A percentile compares a stretch with the other conserved stretches of the same genome.
phyloP scores from a whole-genome alignment of 768 basidiomycete species.

The Dacryopinax primogenitus region DNA sequence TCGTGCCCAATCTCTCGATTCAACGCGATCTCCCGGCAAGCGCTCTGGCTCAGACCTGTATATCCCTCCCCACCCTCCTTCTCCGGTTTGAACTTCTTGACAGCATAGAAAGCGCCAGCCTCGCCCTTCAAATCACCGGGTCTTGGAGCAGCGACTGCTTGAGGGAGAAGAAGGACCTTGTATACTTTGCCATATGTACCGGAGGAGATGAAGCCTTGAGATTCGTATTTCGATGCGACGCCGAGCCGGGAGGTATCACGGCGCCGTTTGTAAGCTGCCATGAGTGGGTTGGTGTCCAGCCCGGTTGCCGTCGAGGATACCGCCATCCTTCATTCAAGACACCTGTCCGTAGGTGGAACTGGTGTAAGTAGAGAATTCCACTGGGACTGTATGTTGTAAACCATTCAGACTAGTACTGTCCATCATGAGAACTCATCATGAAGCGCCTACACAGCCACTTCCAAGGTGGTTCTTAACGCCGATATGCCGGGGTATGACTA shows the following conservation, averaged over 20 bases:
- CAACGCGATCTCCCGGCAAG: constrained; percentile 91
- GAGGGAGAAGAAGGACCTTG: constrained; percentile 49
- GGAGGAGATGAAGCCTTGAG: constrained; percentile 94
- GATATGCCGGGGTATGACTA: too few species aligned
- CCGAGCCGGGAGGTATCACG: constrained; percentile 54
- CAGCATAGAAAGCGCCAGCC: constrained; percentile 62
- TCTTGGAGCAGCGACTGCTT: constrained; percentile 29
- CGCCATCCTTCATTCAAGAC: background rate
- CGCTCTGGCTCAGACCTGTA: constrained; percentile 96
- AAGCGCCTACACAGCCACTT: too few species aligned
- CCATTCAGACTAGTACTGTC: too few species aligned
- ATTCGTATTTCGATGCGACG: constrained; percentile 72
- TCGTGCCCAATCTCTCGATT: constrained; percentile 84
- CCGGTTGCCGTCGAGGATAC: background rate
- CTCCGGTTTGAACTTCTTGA: constrained; percentile 99
- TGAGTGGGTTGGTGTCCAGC: constrained; percentile 23
- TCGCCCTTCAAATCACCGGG: constrained; percentile 49
- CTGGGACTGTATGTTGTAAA: too few species aligned
- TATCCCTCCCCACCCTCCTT: constrained; percentile 96
- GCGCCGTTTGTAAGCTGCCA: constrained; percentile 72
- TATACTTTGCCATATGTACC: constrained; percentile 98
- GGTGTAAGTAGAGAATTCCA: too few species aligned
- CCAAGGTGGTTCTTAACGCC: too few species aligned
- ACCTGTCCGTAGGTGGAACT: too few species aligned
- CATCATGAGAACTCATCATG: too few species aligned